Evolutionary conservation across 768 basidiomycete species (phyloP).

Genomic region (Coprinopsis sp.): DNA sequence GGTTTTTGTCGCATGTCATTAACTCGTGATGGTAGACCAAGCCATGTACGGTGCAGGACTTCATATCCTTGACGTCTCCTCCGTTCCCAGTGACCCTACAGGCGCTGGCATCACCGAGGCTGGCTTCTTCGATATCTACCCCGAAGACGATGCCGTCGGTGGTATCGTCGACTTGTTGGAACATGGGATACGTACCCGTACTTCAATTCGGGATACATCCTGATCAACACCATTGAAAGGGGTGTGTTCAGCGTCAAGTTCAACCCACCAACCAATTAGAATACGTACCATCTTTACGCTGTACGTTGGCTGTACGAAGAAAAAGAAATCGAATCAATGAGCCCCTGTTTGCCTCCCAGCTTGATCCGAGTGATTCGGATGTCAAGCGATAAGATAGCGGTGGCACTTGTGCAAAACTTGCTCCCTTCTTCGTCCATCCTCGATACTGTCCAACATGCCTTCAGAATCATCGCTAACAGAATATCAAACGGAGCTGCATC

Average conservation of each 20-base stretch:
- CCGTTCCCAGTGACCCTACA: slow-evolving; percentile 24
- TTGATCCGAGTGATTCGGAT: too few relatives aligned
- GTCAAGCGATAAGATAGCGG: too few relatives aligned
- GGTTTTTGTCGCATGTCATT: too few relatives aligned
- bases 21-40: too few relatives aligned
- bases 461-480: slow-evolving; percentile 28
- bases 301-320: too few relatives aligned
- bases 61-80: slow-evolving; percentile 23
- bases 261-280: too few relatives aligned
- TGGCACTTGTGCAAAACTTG: too few relatives aligned
- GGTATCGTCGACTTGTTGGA: background rate
- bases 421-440: too few relatives aligned
- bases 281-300: too few relatives aligned
- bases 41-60: slow-evolving; percentile 27
- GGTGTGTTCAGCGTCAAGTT: too few relatives aligned
- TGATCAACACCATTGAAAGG: background rate
- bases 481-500: slow-evolving; percentile 66
- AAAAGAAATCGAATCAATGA: too few relatives aligned
- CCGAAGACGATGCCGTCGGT: slow-evolving; percentile 9
- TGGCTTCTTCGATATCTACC: slow-evolving; percentile 23
- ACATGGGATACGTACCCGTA: background rate
- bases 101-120: slow-evolving; percentile 21
- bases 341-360: too few relatives aligned
- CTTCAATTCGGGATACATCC: background rate
- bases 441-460: slow-evolving; percentile 25